phyloP scores from a whole-genome alignment of 179 eudicot genomes.

The Camellia oleifera region DNA sequence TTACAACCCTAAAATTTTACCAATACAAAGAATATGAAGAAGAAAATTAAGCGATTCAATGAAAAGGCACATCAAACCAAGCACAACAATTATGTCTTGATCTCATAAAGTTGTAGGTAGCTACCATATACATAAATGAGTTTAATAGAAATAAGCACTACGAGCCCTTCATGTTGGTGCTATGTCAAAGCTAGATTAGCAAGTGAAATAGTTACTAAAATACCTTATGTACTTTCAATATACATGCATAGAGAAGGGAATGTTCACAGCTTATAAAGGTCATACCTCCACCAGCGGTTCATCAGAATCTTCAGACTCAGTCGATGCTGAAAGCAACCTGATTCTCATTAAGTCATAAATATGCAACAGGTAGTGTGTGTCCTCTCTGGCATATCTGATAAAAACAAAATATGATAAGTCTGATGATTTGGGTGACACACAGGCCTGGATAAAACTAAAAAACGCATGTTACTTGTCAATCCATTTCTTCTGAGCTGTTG shows the following conservation, averaged over 20 bases:
- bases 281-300: constrained; percentile 64
- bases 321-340: constrained; percentile 50
- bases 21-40: too few species aligned
- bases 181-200: too few species aligned
- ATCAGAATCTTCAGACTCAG: constrained; percentile 50
- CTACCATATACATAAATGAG: neutral
- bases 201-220: too few species aligned
- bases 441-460: neutral
- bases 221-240: neutral
- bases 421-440: neutral
- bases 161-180: neutral
- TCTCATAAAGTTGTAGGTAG: neutral
- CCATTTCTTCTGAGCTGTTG: neutral
- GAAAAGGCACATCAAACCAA: neutral
- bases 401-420: neutral
- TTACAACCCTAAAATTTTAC: too few species aligned
- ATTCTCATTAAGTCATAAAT: constrained; percentile 78
- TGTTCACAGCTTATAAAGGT: neutral
- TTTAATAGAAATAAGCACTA: neutral
- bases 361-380: constrained; percentile 86
- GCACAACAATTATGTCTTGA: neutral
- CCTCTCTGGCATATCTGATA: constrained; percentile 93
- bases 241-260: neutral
- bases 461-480: neutral
- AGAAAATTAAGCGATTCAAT: too few species aligned